phyloP scores from a whole-genome alignment of 495 filamentous ascomycete genomes.

The Thozetella sp. region DNA sequence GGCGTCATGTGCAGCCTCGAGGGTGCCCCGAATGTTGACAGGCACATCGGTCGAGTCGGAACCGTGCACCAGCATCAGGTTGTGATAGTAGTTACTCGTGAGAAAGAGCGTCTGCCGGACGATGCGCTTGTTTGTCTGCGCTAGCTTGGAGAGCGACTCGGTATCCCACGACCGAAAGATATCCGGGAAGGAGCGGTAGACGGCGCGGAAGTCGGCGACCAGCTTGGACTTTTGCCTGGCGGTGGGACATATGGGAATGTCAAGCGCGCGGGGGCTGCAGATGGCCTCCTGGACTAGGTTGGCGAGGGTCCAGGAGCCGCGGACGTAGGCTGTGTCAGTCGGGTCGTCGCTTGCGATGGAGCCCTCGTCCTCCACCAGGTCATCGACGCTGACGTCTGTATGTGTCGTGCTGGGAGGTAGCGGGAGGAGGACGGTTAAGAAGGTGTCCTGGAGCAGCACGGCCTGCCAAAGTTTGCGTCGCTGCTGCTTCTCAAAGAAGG shows the following conservation, averaged over 20 bases:
- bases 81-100: constrained; percentile 73
- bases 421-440: constrained; percentile 73
- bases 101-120: constrained; percentile 71
- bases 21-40: constrained; percentile 63
- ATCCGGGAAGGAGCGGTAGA: constrained; percentile 65
- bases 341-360: constrained; percentile 49
- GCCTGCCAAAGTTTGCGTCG: constrained; percentile 76
- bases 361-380: constrained; percentile 54
- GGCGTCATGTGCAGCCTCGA: constrained; percentile 69
- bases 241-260: constrained; percentile 61
- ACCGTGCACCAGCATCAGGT: constrained; percentile 69
- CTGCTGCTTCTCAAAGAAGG: constrained; percentile 66
- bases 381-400: constrained; percentile 69
- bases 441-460: constrained; percentile 74
- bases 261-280: constrained; percentile 66
- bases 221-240: constrained; percentile 61
- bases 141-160: constrained; percentile 48
- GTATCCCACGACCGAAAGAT: constrained; percentile 63
- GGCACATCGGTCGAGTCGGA: constrained; percentile 60
- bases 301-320: constrained; percentile 71
- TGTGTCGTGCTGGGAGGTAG: constrained; percentile 72
- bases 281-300: constrained; percentile 71
- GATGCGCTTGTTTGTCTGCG: constrained; percentile 53
- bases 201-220: constrained; percentile 59
- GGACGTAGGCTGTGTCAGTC: constrained; percentile 66